Base-by-base conservation (phyloP, 306 rosid species). In the Quercus ilex region DNA sequence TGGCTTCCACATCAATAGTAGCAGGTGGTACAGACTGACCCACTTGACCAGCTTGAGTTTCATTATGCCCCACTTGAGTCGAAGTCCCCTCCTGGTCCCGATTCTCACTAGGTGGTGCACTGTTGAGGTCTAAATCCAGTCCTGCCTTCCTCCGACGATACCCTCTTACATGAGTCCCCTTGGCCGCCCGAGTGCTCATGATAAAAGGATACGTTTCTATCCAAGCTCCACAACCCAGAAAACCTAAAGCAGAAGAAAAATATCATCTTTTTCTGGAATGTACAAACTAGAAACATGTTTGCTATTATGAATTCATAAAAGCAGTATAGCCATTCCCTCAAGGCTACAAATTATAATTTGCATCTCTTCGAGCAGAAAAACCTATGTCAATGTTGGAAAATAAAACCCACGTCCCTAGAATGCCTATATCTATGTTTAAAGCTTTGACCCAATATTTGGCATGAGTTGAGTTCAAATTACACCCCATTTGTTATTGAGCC, bases 1-100 rank as follows among this genome's bases (percentile, higher is more conserved):
- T 82, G 83, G 92, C 96, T 77, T 93, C 99, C 74, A 95, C 90
- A 80, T 95, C 97, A 79, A 95, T 91, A 78, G 30, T 71, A 17
- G 86, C 33, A 65, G 89, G 83, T 33, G 83, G 88, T 31, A 62
- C 73, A 56, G 62, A 58, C 59, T n/a, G 83, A 5, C 53, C 81
- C 21, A 64, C 87, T 46, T 55, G 83, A 60, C 75, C 76, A 69
- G 76, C 55, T 63, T 74, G 85, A 28, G 35, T 38, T 20, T 28
- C 71, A 69, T 82, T 88, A 60, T 52, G 63, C 31, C 41, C 55
- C 51, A 55, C 77, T 73, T 80, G 90, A 56, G 79, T 74, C 15
- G 87, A 84, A 38, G 86, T 62, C 52, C 87, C 90, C 73, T 78
- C 90, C 49, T 75, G 87, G 73, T 82, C 87, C 73, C 77, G 86